Evolutionary conservation across 2,329 filamentous ascomycete genomes (phyloP), one percentile per base, ranked within the genome.

Genomic region (Corynespora cassiicola): DNA sequence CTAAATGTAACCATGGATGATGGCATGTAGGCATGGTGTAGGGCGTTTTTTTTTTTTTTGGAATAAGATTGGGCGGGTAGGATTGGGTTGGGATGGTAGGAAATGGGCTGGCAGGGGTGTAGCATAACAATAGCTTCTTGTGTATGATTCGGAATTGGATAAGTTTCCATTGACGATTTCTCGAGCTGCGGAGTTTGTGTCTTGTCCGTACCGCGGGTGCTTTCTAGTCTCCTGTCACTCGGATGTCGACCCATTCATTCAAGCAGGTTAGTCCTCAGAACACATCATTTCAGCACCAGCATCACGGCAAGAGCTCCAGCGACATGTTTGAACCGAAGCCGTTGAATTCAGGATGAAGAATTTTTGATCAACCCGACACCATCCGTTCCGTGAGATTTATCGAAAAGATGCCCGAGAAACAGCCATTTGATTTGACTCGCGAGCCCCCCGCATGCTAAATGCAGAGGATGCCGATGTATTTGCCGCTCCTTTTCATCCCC

Each of bases 291-390:
- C n/a, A n/a, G n/a, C n/a, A n/a, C n/a, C n/a, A n/a, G n/a, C n/a
- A n/a, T n/a, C n/a, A n/a, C n/a, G n/a, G n/a, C n/a, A 8, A 7
- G 26, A 31, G 20, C 15, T 6, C 6, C 6, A 12, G 20, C 7
- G 9, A 7, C n/a, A 6, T 12, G 17, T 28, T 7, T 16, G n/a
- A 24, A 20, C 11, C 15, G 18, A 29, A 16, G 18, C 12, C 12
- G 18, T 30, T 42, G 39, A 47, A 45, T 45, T 51, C 41, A 47
- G 39, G 25, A 39, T 36, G 38, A 38, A 31, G 29, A 45, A 46
- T 52, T 44, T 45, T 27, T 25, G 46, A 42, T 52, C 36, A 34
- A 44, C 36, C 40, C 32, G 31, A 45, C 32, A 40, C 31, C 32
- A 33, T 19, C 45, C 42, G 32, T 44, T 35, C 42, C 10, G n/a